phyloP scores from a whole-genome alignment of 2,329 filamentous ascomycete genomes.

The Ampelomyces quisqualis region DNA sequence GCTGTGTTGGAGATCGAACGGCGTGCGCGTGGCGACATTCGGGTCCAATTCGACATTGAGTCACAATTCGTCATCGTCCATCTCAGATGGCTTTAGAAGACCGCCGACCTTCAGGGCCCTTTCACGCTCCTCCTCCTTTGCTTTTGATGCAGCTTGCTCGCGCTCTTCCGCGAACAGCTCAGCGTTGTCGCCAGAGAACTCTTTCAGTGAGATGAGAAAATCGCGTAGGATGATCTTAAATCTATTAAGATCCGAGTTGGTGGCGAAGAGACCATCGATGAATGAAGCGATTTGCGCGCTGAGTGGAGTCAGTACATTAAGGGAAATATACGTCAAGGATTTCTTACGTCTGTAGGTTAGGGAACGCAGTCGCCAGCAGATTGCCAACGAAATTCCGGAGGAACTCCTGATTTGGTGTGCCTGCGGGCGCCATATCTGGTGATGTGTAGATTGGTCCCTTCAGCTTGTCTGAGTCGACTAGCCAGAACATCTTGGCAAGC shows the following conservation, averaged over 20 bases:
- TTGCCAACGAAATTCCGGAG: slow-evolving; percentile 82
- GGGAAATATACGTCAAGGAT: neutral
- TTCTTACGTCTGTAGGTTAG: slow-evolving; percentile 82
- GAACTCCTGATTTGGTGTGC: slow-evolving; percentile 89
- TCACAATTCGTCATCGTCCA: slow-evolving; percentile 84
- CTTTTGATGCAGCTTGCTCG: slow-evolving; percentile 84
- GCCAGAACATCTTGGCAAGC: slow-evolving; percentile 92
- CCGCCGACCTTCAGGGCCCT: slow-evolving; percentile 93
- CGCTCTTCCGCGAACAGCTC: slow-evolving; percentile 93
- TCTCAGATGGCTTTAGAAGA: slow-evolving; percentile 93
- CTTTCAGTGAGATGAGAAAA: slow-evolving; percentile 95
- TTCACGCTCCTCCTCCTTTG: slow-evolving; percentile 85
- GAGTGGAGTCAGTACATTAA: slow-evolving; percentile 32
- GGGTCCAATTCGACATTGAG: slow-evolving; percentile 54
- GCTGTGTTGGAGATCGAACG: slow-evolving; percentile 30
- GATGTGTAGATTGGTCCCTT: slow-evolving; percentile 82
- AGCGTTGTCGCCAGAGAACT: slow-evolving; percentile 93
- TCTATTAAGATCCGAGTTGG: slow-evolving; percentile 85
- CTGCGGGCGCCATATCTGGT: slow-evolving; percentile 75
- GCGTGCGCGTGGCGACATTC: slow-evolving; percentile 40
- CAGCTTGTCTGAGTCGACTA: slow-evolving; percentile 87
- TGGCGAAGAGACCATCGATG: slow-evolving; percentile 82
- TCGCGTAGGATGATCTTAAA: slow-evolving; percentile 96
- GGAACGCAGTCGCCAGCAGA: slow-evolving; percentile 85
- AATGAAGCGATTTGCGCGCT: slow-evolving; percentile 87